Percentiles rank a stretch among this genome's conserved stretches.
Conservation (phyloP, 2,329 filamentous ascomycete genomes). For the Microcera coccophila region DNA sequence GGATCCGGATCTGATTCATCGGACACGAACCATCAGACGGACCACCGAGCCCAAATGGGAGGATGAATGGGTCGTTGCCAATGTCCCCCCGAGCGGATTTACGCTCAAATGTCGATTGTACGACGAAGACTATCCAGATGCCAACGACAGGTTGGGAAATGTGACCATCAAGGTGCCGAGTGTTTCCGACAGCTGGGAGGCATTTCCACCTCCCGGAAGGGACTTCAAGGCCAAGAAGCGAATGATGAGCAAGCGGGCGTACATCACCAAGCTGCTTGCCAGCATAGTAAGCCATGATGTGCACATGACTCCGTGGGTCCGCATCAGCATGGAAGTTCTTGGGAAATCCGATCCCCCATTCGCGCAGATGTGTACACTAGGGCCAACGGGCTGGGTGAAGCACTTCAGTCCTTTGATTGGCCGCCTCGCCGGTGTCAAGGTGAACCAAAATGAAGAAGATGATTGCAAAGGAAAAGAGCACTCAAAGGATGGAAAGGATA, state of each 20-base stretch:
- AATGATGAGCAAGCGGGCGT: constrained; percentile 82
- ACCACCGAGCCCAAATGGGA: constrained; percentile 77
- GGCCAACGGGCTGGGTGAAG: constrained; percentile 70
- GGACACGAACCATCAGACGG: constrained; percentile 71
- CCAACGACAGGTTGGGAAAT: constrained; percentile 84
- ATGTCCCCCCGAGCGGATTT: constrained; percentile 78
- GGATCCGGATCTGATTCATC: constrained; percentile 69
- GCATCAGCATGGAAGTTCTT: constrained; percentile 72
- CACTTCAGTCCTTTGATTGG: constrained; percentile 90
- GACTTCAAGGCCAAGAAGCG: constrained; percentile 75
- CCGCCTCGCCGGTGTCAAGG: constrained; percentile 68
- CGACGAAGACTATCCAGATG: constrained; percentile 83
- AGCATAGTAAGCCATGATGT: constrained; percentile 57
- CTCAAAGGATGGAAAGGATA: constrained; percentile 33
- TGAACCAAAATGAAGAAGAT: constrained; percentile 55
- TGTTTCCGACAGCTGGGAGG: constrained; percentile 63
- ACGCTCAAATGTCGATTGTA: constrained; percentile 80
- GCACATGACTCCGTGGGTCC: constrained; percentile 66
- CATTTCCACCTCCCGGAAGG: constrained; percentile 56
- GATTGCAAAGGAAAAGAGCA: constrained; percentile 30
- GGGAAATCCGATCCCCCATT: constrained; percentile 67
- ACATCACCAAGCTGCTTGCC: constrained; percentile 66
- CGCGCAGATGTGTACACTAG: constrained; percentile 74
- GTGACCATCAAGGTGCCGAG: constrained; percentile 64
- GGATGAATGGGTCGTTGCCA: constrained; percentile 81